phyloP scores from a whole-genome alignment of 495 filamentous ascomycete genomes.

The Chaetomidium leptoderma region DNA sequence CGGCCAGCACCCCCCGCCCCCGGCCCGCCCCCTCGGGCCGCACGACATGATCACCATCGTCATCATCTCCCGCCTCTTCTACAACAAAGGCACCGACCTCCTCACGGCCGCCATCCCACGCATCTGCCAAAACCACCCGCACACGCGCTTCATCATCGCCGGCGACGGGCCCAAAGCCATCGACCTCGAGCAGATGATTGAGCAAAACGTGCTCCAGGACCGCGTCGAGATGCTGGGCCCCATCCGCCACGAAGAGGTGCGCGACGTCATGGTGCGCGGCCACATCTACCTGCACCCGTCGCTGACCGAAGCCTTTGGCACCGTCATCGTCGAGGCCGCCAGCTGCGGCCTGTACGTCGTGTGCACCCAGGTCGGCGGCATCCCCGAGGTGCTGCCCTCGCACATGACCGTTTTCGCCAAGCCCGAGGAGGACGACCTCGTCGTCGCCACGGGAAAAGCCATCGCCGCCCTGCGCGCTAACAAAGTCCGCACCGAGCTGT shows the following conservation, averaged over 20 bases:
- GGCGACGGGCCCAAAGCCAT: conserved; percentile 95
- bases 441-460: conserved; percentile 73
- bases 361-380: conserved; percentile 91
- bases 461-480: conserved; percentile 76
- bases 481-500: conserved; percentile 82
- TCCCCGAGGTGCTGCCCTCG: conserved; percentile 87
- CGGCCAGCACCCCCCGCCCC: conserved; percentile 20
- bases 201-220: conserved; percentile 92
- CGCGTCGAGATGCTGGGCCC: conserved; percentile 87
- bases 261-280: conserved; percentile 96
- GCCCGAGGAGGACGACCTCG: conserved; percentile 88
- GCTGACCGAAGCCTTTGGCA: conserved; percentile 94
- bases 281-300: conserved; percentile 96
- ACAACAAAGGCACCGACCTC: conserved; percentile 97
- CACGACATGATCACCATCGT: conserved; percentile 91
- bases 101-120: conserved; percentile 91
- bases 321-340: conserved; percentile 94
- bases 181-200: conserved; percentile 95
- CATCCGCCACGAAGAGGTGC: conserved; percentile 90
- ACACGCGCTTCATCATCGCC: conserved; percentile 95
- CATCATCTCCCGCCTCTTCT: conserved; percentile 94
- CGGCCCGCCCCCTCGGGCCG: conserved; percentile 60
- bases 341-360: conserved; percentile 94
- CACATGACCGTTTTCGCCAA: conserved; percentile 95
- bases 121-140: conserved; percentile 79